Evolutionary conservation across 805 yeast genomes (phyloP).

Genomic region (Candida odintsovae): DNA sequence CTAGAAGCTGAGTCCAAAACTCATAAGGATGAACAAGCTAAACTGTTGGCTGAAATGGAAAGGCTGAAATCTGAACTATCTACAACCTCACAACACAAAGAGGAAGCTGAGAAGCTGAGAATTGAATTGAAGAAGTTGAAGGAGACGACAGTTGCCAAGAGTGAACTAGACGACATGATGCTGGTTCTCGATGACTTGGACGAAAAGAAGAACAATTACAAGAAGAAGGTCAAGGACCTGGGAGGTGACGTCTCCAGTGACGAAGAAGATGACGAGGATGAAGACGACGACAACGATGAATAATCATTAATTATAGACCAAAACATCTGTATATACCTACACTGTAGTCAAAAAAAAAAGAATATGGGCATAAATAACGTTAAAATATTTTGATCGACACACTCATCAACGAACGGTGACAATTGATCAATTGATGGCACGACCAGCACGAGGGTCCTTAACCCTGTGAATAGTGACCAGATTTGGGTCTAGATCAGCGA

Average conservation of each 20-base stretch:
- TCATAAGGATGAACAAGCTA: conserved; percentile 3
- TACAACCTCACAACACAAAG: background rate
- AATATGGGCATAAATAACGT: too few species aligned
- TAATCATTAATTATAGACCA: background rate
- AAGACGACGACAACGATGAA: conserved; percentile 14
- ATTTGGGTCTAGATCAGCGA: conserved; percentile 55
- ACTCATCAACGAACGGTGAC: too few species aligned
- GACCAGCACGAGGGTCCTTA: conserved; percentile 30
- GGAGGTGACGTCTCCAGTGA: conserved; percentile 67
- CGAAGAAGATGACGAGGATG: conserved; percentile 60
- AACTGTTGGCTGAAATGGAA: conserved; percentile 1
- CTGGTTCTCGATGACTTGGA: conserved; percentile 73
- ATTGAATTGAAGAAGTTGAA: conserved; percentile 14
- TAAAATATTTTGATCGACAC: too few species aligned
- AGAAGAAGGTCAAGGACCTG: conserved; percentile 39
- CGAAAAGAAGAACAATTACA: conserved; percentile 55
- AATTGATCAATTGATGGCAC: background rate
- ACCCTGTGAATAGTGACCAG: conserved; percentile 63
- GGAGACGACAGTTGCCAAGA: conserved; percentile 33
- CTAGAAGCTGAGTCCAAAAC: background rate
- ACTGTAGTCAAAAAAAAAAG: background rate
- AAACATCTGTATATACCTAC: background rate
- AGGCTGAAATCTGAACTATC: conserved; percentile 4
- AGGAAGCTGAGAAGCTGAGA: conserved; percentile 18
- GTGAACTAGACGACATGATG: conserved; percentile 70